A percentile compares a stretch with the other conserved stretches of the same genome.
These are phyloP conservation scores for Phytophthora meadii DNA, from an alignment of 352 stramenopile species.

Conservation along the genomic window DNA sequence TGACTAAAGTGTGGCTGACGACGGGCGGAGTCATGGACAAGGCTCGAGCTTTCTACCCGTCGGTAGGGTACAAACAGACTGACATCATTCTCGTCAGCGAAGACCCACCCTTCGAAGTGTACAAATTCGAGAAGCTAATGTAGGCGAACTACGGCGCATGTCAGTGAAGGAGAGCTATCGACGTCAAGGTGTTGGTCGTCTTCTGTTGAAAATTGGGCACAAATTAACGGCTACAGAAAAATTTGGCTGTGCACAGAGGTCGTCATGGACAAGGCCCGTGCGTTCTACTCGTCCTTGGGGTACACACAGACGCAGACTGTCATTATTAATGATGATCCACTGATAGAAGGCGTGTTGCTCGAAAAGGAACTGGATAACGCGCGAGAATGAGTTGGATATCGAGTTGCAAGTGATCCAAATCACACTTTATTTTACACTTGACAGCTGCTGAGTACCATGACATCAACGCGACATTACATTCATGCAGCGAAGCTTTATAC, in stretches of 20 bases:
- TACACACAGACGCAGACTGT: slow-evolving; percentile 24
- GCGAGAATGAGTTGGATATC: neutral
- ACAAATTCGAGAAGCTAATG: slow-evolving; percentile 36
- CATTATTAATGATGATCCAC: slow-evolving; percentile 25
- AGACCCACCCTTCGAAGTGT: slow-evolving; percentile 33
- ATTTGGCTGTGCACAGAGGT: slow-evolving; percentile 24
- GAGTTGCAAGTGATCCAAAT: neutral
- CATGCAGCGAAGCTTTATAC: slow-evolving; percentile 15
- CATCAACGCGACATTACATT: slow-evolving; percentile 1
- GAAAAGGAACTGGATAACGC: slow-evolving; percentile 22
- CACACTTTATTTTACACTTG: neutral
- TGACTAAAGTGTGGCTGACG: slow-evolving; percentile 44
- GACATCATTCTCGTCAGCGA: slow-evolving; percentile 23
- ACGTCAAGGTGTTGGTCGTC: slow-evolving; percentile 21
- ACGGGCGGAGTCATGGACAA: slow-evolving; percentile 35
- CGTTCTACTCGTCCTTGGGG: slow-evolving; percentile 27
- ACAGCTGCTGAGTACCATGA: neutral
- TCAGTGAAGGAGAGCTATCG: slow-evolving; percentile 31
- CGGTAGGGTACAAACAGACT: slow-evolving; percentile 33
- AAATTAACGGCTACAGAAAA: slow-evolving; percentile 17
- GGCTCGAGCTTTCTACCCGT: slow-evolving; percentile 40
- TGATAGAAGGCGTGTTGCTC: slow-evolving; percentile 32
- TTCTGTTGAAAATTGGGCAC: slow-evolving; percentile 28
- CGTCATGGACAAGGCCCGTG: slow-evolving; percentile 27
- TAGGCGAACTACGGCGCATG: slow-evolving; percentile 32